Conservation (phyloP, 768 basidiomycete species). For the Podaxis sp. region DNA sequence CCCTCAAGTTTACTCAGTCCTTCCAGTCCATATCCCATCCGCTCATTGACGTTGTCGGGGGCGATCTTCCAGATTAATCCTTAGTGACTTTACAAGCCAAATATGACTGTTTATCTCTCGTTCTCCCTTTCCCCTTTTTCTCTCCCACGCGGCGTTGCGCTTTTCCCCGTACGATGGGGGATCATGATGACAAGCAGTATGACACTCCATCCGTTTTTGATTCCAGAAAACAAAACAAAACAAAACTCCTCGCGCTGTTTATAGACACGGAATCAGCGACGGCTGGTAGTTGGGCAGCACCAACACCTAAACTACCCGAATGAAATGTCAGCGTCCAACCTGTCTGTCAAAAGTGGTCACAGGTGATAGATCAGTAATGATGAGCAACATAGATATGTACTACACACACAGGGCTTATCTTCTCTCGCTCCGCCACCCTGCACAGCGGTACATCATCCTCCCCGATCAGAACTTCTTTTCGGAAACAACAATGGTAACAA, state of each 20-base stretch:
- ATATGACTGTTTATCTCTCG: neutral
- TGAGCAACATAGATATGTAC: neutral
- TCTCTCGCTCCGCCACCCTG: neutral
- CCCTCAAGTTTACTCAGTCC: neutral
- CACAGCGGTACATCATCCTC: slow-evolving; percentile 13
- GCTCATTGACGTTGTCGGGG: neutral
- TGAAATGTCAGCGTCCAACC: neutral
- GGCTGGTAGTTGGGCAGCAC: neutral
- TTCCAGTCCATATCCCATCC: neutral
- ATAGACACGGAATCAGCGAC: neutral
- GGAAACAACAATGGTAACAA: slow-evolving; percentile 16
- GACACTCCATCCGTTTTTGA: neutral
- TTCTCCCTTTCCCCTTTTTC: neutral
- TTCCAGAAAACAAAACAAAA: neutral
- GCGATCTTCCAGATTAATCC: neutral
- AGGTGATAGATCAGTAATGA: neutral
- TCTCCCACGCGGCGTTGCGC: neutral
- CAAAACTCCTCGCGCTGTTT: neutral
- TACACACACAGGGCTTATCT: neutral
- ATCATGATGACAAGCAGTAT: neutral
- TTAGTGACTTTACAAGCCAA: neutral
- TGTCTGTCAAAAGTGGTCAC: neutral
- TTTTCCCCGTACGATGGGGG: neutral
- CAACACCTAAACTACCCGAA: neutral
- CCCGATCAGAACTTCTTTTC: slow-evolving; percentile 43